phyloP scores from a whole-genome alignment of 108 stramenopile genomes.

The Chaetoceros tenuissimus region DNA sequence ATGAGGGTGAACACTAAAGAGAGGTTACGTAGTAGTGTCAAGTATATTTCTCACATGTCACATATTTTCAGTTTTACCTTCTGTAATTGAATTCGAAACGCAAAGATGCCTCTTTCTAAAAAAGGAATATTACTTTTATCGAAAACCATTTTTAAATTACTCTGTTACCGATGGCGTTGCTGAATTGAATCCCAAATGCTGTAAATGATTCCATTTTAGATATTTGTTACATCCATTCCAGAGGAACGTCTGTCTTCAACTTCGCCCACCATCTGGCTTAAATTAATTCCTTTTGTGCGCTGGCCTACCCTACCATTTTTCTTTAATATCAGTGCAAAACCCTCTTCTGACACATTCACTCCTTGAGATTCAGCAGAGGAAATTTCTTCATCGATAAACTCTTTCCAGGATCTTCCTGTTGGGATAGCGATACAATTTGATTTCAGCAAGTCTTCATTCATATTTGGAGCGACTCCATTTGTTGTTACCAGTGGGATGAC shows the following conservation, averaged over 20 bases:
- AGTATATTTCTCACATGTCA: no score
- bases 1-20: no score
- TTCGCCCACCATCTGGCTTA: conserved; percentile 22
- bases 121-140: no score
- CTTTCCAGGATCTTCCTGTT: conserved; percentile 11
- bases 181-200: no score
- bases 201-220: no score
- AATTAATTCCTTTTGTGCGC: conserved; percentile 20
- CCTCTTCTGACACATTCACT: conserved; percentile 23
- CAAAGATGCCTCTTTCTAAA: no score
- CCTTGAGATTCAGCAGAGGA: conserved; percentile 17
- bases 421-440: conserved; percentile 18
- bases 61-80: no score
- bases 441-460: neutral
- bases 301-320: conserved; percentile 36
- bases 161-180: no score
- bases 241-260: conserved; percentile 16
- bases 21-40: no score
- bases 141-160: no score
- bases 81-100: no score
- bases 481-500: conserved; percentile 22
- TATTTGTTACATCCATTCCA: conserved; percentile 33
- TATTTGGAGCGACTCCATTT: conserved; percentile 4
- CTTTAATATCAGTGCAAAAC: conserved; percentile 23
- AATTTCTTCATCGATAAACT: conserved; percentile 18